Conservation (phyloP, 148 eudicot species). For the Cornus controversa region DNA sequence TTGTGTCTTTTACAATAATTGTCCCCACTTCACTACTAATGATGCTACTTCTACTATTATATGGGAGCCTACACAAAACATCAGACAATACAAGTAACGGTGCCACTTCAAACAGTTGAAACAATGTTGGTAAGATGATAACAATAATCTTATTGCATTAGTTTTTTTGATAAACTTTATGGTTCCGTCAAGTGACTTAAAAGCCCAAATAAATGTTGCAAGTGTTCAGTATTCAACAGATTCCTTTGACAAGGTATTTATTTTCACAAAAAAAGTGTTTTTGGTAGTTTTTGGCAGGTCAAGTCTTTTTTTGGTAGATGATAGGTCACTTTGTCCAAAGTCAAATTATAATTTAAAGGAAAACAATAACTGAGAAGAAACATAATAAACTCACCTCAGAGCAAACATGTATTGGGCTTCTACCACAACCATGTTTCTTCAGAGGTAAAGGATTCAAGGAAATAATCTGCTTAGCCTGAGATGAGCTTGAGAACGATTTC, state of each 20-base stretch:
- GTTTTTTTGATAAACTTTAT: no score
- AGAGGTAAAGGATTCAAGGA: constrained; percentile 87
- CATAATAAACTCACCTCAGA: constrained; percentile 56
- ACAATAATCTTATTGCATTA: neutral
- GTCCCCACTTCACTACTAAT: no score
- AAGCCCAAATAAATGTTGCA: no score
- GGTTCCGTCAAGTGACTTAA: no score
- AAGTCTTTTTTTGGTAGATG: neutral
- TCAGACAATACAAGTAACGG: neutral
- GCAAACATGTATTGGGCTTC: constrained; percentile 85
- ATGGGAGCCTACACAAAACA: no score
- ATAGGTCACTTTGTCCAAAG: neutral
- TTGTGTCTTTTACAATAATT: no score
- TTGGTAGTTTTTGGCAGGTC: neutral
- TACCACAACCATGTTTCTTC: constrained; percentile 92
- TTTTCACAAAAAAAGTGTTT: no score
- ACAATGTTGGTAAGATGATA: neutral
- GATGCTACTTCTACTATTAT: no score
- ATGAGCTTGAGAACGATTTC: constrained; percentile 53
- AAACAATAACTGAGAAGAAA: neutral
- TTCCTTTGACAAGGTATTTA: neutral
- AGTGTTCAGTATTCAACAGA: no score
- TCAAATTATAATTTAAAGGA: neutral
- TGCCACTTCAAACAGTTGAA: neutral
- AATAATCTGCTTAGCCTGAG: constrained; percentile 82